Conservation (phyloP, 148 eudicot species). For the Rhododendron ferrugineum region DNA sequence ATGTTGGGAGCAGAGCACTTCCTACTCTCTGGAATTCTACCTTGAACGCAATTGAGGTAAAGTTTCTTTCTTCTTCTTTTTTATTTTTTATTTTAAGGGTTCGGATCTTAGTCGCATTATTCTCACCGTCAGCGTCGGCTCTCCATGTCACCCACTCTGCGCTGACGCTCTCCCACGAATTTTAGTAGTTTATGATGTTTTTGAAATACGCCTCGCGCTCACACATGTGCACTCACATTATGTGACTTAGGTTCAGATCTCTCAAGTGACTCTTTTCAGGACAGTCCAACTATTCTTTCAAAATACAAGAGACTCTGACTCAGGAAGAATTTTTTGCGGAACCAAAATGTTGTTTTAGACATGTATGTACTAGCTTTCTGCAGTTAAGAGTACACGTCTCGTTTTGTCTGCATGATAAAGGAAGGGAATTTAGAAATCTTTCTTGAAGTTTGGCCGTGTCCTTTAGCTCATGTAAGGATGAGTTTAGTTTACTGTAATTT, state of each 20-base stretch:
- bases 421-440: background rate
- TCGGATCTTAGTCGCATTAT: background rate
- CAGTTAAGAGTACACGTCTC: background rate
- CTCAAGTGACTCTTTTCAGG: no score
- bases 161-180: no score
- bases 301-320: no score
- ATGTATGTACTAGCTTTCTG: background rate
- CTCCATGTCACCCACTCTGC: background rate
- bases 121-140: background rate
- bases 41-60: slow-evolving; percentile 34
- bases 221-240: no score
- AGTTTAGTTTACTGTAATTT: background rate
- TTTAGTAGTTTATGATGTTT: no score
- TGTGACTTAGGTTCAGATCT: no score
- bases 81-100: background rate
- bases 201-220: no score
- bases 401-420: background rate
- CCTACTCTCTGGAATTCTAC: slow-evolving; percentile 37
- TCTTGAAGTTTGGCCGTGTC: background rate
- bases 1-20: slow-evolving; percentile 38
- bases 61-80: background rate
- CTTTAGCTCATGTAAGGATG: background rate
- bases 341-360: background rate
- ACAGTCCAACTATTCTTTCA: no score
- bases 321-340: background rate